Conservation (phyloP, 208 protist species). For the Trypanosoma mega region DNA sequence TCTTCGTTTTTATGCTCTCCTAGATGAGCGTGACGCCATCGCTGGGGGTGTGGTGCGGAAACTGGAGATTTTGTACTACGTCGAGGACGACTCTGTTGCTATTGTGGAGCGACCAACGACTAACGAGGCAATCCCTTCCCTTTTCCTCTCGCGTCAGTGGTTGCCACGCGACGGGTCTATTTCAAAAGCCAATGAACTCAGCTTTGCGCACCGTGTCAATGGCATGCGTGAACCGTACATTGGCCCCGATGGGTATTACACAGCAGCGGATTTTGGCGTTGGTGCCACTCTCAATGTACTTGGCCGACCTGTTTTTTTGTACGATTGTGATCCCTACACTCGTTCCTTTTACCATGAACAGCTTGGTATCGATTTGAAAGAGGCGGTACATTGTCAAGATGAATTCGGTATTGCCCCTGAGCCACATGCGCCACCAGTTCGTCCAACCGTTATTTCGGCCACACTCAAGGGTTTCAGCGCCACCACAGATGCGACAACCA, state of each 20-base stretch:
- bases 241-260: constrained; percentile 75
- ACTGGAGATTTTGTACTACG: constrained; percentile 94
- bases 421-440: constrained; percentile 7
- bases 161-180: constrained; percentile 78
- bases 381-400: constrained; percentile 37
- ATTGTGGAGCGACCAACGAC: constrained; percentile 90
- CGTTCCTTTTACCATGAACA: constrained; percentile 80
- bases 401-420: constrained; percentile 24
- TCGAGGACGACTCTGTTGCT: constrained; percentile 95
- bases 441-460: constrained; percentile 19
- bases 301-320: constrained; percentile 80
- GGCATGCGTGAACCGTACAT: constrained; percentile 76
- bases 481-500: constrained; percentile 5
- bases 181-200: constrained; percentile 74
- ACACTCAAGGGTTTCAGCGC: not conserved
- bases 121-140: constrained; percentile 85
- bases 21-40: constrained; percentile 60
- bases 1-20: constrained; percentile 94
- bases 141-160: constrained; percentile 84
- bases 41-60: constrained; percentile 74
- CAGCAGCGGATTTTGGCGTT: constrained; percentile 78
- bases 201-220: constrained; percentile 82
- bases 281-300: constrained; percentile 82
- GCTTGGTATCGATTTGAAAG: constrained; percentile 46
- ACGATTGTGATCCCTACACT: constrained; percentile 95